Base-by-base conservation (phyloP, 1,284 basidiomycete genomes). In the Malassezia brasiliensis region DNA sequence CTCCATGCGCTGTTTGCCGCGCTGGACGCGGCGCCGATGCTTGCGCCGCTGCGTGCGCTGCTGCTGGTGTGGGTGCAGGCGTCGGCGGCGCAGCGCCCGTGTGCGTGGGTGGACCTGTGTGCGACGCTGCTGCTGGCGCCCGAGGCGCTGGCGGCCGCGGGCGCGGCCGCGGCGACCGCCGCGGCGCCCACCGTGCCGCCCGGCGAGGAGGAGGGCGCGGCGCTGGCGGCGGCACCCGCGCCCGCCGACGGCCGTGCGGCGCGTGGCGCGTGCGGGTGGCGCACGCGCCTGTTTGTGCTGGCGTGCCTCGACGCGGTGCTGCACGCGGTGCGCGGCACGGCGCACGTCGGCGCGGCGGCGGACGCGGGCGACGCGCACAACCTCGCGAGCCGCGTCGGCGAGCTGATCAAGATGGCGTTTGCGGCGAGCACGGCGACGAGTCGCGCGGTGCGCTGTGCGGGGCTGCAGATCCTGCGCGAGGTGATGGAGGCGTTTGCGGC, bases 321-420 rank as follows among this genome's bases (percentile, higher is more conserved):
- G 65, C 78, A 79, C 0, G 83, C 86, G 1, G 85, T 94, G 1
- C 79, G 82, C 0, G 79, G 84, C 28, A 61, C 57, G 36, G 50
- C 63, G 15, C 68, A 72, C 44, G 63, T 69, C 38, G 63, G 58
- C 78, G 85, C 60, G 79, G 80, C 58, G 88, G 94, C 59, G 17
- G 53, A 59, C 15, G 60, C 61, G 0, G 85, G 91, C 70, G 85
- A 36, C 79, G 79, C 14, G 81, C 84, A 63, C 88, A 36, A n/a
- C 17, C 45, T 56, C 15, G 42, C 39, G 19, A 83, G 17, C 78
- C 83, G 88, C n/a, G 83, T 93, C 2, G 82, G 85, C 0, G 94
- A 99, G 76, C 78, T 99, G 50, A 94, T 99, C 76, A 88, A 83
- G 76, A 94, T 96, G 85, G 93, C 94, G 0, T 98, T 98, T 75